phyloP scores from a whole-genome alignment of 176 grass and related monocot species.

The Musa beccarii region DNA sequence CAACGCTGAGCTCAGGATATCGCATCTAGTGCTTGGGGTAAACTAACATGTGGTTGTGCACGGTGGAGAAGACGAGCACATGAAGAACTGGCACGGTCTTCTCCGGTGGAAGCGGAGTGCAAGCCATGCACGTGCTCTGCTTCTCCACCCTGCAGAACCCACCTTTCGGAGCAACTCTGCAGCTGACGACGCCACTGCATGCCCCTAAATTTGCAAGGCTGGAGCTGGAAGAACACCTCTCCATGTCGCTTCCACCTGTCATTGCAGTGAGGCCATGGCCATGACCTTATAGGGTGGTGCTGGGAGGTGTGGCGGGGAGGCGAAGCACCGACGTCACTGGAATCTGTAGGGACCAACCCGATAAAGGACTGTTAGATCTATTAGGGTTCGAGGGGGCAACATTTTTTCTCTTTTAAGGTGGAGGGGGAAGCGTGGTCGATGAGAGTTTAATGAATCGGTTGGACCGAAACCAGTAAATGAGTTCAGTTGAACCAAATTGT shows the following conservation, averaged over 20 bases:
- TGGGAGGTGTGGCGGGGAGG: too few relatives aligned
- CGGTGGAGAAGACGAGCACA: conserved; percentile 8
- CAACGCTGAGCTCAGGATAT: neutral
- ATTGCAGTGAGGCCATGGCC: too few relatives aligned
- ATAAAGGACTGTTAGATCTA: too few relatives aligned
- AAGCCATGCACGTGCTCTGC: neutral
- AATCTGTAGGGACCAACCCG: too few relatives aligned
- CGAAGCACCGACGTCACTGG: too few relatives aligned
- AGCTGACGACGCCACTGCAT: neutral
- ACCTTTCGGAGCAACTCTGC: neutral
- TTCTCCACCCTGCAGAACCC: neutral
- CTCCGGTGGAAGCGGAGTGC: neutral
- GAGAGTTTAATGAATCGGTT: too few relatives aligned
- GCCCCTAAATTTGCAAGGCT: neutral
- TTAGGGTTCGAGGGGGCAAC: too few relatives aligned
- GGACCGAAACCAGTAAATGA: too few relatives aligned
- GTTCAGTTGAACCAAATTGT: too few relatives aligned
- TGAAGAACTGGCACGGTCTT: neutral
- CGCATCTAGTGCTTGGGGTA: neutral
- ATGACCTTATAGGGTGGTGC: too few relatives aligned
- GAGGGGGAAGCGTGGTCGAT: too few relatives aligned
- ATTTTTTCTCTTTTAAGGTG: too few relatives aligned
- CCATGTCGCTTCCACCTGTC: neutral
- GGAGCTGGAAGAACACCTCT: neutral
- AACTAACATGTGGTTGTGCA: conserved; percentile 4